Conservation (phyloP, 257 asterid genomes). For the Petrea volubilis region DNA sequence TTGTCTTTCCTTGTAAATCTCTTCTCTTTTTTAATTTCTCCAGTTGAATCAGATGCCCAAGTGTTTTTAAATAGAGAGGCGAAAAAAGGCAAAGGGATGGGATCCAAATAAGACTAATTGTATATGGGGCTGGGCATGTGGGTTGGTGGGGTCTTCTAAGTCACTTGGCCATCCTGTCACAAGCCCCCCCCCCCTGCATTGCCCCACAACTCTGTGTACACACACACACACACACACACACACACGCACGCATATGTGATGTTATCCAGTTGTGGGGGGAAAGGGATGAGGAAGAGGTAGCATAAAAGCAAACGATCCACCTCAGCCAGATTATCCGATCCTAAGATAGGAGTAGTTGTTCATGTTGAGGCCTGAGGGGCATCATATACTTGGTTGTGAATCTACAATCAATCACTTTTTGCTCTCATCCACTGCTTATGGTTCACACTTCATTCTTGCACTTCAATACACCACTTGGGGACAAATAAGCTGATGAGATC, state of each 20-base stretch:
- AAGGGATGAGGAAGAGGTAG: slow-evolving; percentile 38
- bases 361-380: slow-evolving; percentile 35
- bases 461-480: slow-evolving; percentile 13
- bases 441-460: slow-evolving; percentile 20
- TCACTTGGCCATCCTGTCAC: slow-evolving; percentile 55
- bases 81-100: slow-evolving; percentile 36
- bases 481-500: slow-evolving; percentile 20
- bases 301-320: slow-evolving; percentile 51
- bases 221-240: no score
- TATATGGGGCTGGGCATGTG: slow-evolving; percentile 57
- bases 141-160: slow-evolving; percentile 51
- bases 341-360: slow-evolving; percentile 28
- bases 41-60: slow-evolving; percentile 32
- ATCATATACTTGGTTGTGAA: slow-evolving; percentile 49
- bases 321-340: slow-evolving; percentile 46
- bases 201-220: slow-evolving; percentile 29
- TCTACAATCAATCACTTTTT: slow-evolving; percentile 21
- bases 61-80: slow-evolving; percentile 47
- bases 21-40: neutral
- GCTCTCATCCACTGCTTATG: slow-evolving; percentile 44
- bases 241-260: slow-evolving; percentile 19
- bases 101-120: slow-evolving; percentile 30
- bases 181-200: slow-evolving; percentile 31
- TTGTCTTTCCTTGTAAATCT: neutral
- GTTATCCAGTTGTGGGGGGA: slow-evolving; percentile 53